Percentiles rank a stretch among this genome's conserved stretches.
phyloP scores from a whole-genome alignment of 2,329 filamentous ascomycete genomes.

The Mycosphaerelloides madeirae region DNA sequence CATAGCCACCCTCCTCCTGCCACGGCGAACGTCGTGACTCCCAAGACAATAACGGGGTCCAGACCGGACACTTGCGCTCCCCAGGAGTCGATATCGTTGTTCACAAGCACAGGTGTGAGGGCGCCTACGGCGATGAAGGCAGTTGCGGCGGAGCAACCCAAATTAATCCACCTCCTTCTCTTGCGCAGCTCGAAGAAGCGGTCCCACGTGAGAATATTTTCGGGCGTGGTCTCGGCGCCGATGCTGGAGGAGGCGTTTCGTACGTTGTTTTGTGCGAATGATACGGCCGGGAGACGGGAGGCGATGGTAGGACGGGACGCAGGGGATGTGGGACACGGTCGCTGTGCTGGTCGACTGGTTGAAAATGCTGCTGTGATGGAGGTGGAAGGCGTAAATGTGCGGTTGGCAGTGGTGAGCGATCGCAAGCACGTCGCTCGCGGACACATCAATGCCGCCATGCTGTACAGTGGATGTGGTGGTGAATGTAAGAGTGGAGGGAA shows the following conservation, averaged over 20 bases:
- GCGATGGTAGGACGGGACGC: slow-evolving; percentile 3
- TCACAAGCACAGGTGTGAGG: slow-evolving; percentile 63
- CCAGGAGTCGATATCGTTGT: slow-evolving; percentile 64
- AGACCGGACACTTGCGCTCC: slow-evolving; percentile 68
- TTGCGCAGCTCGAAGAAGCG: slow-evolving; percentile 87
- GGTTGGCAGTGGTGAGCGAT: neutral
- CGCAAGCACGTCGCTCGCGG: slow-evolving; percentile 9
- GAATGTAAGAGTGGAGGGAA: slow-evolving; percentile 1
- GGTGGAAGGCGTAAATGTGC: slow-evolving; percentile 4
- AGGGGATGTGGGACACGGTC: slow-evolving; percentile 1
- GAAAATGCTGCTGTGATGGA: slow-evolving; percentile 5
- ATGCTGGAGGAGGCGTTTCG: slow-evolving; percentile 2
- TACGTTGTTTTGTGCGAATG: neutral
- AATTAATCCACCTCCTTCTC: slow-evolving; percentile 75
- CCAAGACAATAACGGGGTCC: slow-evolving; percentile 82
- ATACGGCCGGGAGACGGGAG: neutral
- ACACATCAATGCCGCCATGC: slow-evolving; percentile 12
- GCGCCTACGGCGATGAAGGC: slow-evolving; percentile 58
- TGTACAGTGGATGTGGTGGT: neutral
- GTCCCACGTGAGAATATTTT: slow-evolving; percentile 62
- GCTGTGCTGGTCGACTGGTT: slow-evolving; percentile 4
- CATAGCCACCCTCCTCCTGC: slow-evolving; percentile 81
- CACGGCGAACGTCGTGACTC: slow-evolving; percentile 70
- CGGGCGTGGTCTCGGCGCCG: slow-evolving; percentile 4
- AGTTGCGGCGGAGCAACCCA: slow-evolving; percentile 67